These are phyloP conservation scores for Passiflora organensis DNA, from an alignment of 345 rosid species.

Conservation along the genomic window DNA sequence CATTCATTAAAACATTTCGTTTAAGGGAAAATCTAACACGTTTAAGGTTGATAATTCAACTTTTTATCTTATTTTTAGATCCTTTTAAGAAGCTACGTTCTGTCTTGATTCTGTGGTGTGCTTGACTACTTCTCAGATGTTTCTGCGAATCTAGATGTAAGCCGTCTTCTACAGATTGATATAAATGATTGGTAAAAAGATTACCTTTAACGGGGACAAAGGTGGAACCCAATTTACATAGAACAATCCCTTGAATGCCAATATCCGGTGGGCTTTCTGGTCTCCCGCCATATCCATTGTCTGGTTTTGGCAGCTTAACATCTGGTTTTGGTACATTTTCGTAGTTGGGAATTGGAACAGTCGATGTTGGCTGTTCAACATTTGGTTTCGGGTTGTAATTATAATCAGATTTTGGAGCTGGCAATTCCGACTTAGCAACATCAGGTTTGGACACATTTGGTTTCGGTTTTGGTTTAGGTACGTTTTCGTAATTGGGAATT, in stretches of 20 bases:
- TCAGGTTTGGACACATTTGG: not conserved
- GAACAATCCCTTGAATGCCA: slow-evolving; percentile 9
- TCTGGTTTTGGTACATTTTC: not conserved
- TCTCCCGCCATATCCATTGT: not conserved
- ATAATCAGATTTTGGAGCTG: not conserved
- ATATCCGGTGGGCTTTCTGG: not conserved
- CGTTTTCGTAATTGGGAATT: not conserved
- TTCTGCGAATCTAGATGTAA: too few species aligned
- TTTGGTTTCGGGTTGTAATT: not conserved
- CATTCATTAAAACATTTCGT: not conserved
- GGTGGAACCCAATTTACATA: slow-evolving; percentile 8
- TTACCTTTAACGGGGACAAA: slow-evolving; percentile 16
- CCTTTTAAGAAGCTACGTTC: too few species aligned
- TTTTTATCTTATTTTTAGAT: not conserved
- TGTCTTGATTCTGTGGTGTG: too few species aligned
- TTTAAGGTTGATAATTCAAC: too few species aligned
- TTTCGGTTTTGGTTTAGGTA: not conserved
- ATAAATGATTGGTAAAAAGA: not conserved
- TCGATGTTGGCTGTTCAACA: not conserved
- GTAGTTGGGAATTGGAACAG: not conserved
- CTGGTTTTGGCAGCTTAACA: not conserved
- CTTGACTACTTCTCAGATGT: too few species aligned
- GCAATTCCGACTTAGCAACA: not conserved
- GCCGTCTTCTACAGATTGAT: not conserved
- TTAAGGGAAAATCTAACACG: too few species aligned